phyloP scores from a whole-genome alignment of 2,329 filamentous ascomycete genomes.

The Gaeumannomyces sp. region DNA sequence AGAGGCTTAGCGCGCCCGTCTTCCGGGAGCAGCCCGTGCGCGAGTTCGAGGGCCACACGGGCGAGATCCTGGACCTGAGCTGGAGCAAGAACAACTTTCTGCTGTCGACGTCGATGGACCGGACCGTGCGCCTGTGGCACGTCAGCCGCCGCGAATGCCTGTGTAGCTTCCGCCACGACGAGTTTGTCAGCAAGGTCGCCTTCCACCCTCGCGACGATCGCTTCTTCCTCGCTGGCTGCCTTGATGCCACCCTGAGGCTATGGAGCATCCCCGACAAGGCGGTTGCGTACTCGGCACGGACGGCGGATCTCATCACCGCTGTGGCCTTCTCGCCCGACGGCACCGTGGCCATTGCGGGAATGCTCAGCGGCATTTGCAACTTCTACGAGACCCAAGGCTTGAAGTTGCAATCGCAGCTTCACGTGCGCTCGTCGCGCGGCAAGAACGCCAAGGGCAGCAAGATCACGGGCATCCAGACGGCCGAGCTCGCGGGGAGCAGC shows the following conservation, averaged over 20 bases:
- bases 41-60: conserved; percentile 77
- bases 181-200: conserved; percentile 89
- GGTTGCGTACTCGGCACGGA: conserved; percentile 73
- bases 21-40: conserved; percentile 73
- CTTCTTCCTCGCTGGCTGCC: conserved; percentile 90
- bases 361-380: conserved; percentile 75
- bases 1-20: conserved; percentile 79
- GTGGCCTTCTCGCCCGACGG: conserved; percentile 93
- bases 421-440: conserved; percentile 86
- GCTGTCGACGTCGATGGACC: conserved; percentile 95
- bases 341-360: conserved; percentile 80
- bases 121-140: conserved; percentile 93
- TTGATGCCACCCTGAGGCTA: conserved; percentile 79
- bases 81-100: conserved; percentile 99
- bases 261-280: conserved; percentile 97
- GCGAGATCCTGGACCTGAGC: conserved; percentile 82
- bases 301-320: conserved; percentile 86
- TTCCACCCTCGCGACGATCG: conserved; percentile 94
- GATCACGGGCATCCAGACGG: conserved; percentile 84
- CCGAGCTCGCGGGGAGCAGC: conserved; percentile 10
- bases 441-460: conserved; percentile 96
- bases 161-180: conserved; percentile 89
- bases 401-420: conserved; percentile 76
- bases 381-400: conserved; percentile 92
- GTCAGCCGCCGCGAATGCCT: conserved; percentile 77